These are phyloP conservation scores for Saturnispora zaruensis DNA, from an alignment of 805 yeast species.

Conservation along the genomic window DNA sequence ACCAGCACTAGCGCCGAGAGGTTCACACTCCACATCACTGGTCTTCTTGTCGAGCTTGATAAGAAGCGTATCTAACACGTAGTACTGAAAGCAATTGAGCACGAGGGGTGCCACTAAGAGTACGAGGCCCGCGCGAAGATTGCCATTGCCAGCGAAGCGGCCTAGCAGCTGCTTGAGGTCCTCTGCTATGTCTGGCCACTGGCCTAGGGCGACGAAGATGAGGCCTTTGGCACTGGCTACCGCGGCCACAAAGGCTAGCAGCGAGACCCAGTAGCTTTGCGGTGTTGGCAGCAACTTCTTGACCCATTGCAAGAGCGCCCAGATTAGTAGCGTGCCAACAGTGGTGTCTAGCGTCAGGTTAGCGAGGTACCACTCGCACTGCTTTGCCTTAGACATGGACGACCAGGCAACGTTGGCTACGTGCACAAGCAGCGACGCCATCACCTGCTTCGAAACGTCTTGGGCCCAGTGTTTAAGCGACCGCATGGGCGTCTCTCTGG, in stretches of 20 bases:
- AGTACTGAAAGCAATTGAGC: slow-evolving; percentile 66
- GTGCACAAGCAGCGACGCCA: slow-evolving; percentile 84
- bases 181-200: not conserved
- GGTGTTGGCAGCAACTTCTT: not conserved
- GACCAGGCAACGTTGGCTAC: slow-evolving; percentile 50
- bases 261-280: not conserved
- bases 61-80: slow-evolving; percentile 66
- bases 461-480: slow-evolving; percentile 84
- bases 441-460: slow-evolving; percentile 82
- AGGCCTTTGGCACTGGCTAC: slow-evolving; percentile 51
- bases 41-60: slow-evolving; percentile 40
- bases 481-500: slow-evolving; percentile 71
- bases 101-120: slow-evolving; percentile 73
- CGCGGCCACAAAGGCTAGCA: slow-evolving; percentile 25
- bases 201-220: slow-evolving; percentile 24
- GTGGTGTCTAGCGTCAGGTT: slow-evolving; percentile 88
- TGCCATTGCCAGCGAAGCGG: slow-evolving; percentile 44
- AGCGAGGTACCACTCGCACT: slow-evolving; percentile 93
- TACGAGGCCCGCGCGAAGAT: slow-evolving; percentile 77
- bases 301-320: slow-evolving; percentile 16
- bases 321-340: slow-evolving; percentile 78
- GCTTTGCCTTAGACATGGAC: slow-evolving; percentile 31
- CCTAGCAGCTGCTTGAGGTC: not conserved
- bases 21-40: slow-evolving; percentile 12
- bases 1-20: not conserved